Evolutionary conservation across 2,329 filamentous ascomycete species (phyloP).

Genomic region (Neopestalotiopsis rosae): DNA sequence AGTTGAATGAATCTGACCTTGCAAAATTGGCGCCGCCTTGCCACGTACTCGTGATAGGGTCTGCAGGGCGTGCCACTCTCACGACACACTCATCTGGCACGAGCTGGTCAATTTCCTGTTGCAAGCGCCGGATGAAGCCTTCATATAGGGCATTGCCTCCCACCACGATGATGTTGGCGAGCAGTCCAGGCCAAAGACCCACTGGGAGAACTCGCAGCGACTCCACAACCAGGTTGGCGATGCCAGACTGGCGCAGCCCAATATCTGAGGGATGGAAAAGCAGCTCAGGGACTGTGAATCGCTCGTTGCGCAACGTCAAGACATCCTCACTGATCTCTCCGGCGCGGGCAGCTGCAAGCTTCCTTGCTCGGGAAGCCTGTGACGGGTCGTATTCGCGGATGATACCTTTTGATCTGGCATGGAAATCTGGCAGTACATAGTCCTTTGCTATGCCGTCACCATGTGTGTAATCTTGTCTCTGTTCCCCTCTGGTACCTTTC

Average conservation of each 20-base stretch:
- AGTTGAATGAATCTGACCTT: slow-evolving; percentile 68
- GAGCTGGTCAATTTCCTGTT: slow-evolving; percentile 73
- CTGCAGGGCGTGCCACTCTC: slow-evolving; percentile 69
- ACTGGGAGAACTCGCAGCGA: slow-evolving; percentile 76
- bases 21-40: slow-evolving; percentile 81
- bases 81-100: slow-evolving; percentile 81
- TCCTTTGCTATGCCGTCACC: slow-evolving; percentile 77
- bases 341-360: slow-evolving; percentile 46
- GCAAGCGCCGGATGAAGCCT: slow-evolving; percentile 81
- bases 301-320: slow-evolving; percentile 87
- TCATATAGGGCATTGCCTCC: slow-evolving; percentile 83
- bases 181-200: slow-evolving; percentile 81
- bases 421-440: slow-evolving; percentile 87
- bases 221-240: slow-evolving; percentile 84
- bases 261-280: slow-evolving; percentile 87
- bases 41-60: slow-evolving; percentile 86
- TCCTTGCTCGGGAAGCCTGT: slow-evolving; percentile 57
- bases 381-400: slow-evolving; percentile 79
- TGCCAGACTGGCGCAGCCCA: slow-evolving; percentile 80
- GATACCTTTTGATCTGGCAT: slow-evolving; percentile 65
- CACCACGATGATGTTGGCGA: slow-evolving; percentile 88
- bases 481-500: slow-evolving; percentile 74
- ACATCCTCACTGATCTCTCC: slow-evolving; percentile 68
- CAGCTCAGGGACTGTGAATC: slow-evolving; percentile 88
- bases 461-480: slow-evolving; percentile 52